A percentile compares a stretch with the other conserved stretches of the same genome.
Evolutionary conservation across 306 rosid species (phyloP).

Genomic region (Coriaria nepalensis): DNA sequence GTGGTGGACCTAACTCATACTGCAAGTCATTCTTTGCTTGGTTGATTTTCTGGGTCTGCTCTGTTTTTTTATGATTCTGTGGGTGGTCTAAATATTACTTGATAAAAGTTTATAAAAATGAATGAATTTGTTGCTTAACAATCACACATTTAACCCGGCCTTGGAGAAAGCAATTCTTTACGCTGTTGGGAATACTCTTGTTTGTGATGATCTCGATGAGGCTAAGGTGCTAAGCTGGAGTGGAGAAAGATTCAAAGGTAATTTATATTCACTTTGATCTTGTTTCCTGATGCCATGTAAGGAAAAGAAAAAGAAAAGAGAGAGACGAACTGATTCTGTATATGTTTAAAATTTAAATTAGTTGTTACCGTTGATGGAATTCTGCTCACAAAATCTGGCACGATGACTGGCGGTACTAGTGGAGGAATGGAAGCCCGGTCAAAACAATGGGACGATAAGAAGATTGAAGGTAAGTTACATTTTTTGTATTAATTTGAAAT

Average conservation of each 20-base stretch:
- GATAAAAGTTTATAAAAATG: slow-evolving; percentile 10
- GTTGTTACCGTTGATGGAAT: slow-evolving; percentile 97
- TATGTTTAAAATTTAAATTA: slow-evolving; percentile 23
- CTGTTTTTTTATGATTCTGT: background rate
- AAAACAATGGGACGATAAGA: slow-evolving; percentile 95
- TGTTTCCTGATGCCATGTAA: background rate
- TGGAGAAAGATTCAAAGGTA: slow-evolving; percentile 96
- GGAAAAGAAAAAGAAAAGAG: too few species aligned
- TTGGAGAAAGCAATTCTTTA: slow-evolving; percentile 93
- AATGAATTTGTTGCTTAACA: slow-evolving; percentile 54
- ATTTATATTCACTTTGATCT: slow-evolving; percentile 1
- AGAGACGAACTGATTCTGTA: too few species aligned
- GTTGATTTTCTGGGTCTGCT: too few species aligned
- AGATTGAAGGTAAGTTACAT: slow-evolving; percentile 60
- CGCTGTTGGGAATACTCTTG: slow-evolving; percentile 96
- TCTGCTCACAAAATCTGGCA: slow-evolving; percentile 88
- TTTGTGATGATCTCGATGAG: slow-evolving; percentile 87
- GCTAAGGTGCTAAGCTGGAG: slow-evolving; percentile 94
- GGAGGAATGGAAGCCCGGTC: slow-evolving; percentile 99
- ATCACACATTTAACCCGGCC: slow-evolving; percentile 64
- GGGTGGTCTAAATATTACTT: slow-evolving; percentile 1
- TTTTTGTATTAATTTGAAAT: slow-evolving; percentile 6
- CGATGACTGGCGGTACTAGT: slow-evolving; percentile 99
- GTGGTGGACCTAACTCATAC: too few species aligned
- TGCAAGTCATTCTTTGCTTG: too few species aligned